A percentile compares a stretch with the other conserved stretches of the same genome.
These are phyloP conservation scores for Ciborinia camelliae DNA, from an alignment of 2,329 filamentous ascomycete genomes.

Conservation along the genomic window DNA sequence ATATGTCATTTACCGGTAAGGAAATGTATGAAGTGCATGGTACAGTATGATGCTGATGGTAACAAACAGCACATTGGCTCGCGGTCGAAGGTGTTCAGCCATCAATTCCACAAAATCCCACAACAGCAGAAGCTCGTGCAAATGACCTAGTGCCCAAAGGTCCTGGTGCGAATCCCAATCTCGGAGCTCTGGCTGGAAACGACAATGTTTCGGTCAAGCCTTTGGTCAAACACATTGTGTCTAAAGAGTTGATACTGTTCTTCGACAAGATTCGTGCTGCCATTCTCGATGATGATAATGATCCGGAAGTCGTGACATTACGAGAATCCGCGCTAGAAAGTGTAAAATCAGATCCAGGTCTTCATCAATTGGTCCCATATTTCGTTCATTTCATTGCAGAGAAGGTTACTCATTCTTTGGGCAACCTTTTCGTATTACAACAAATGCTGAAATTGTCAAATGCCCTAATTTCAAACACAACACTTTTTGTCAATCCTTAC, in stretches of 20 bases:
- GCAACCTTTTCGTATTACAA: conserved; percentile 81
- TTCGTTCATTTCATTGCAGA: conserved; percentile 95
- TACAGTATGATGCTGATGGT: not conserved
- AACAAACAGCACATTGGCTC: conserved; percentile 80
- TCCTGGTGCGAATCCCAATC: conserved; percentile 77
- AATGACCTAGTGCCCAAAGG: conserved; percentile 89
- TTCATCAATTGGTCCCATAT: conserved; percentile 94
- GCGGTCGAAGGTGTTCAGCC: conserved; percentile 97
- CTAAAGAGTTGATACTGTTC: conserved; percentile 92
- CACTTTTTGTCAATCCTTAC: conserved; percentile 67
- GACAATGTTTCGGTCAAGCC: conserved; percentile 84
- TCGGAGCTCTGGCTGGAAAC: conserved; percentile 78
- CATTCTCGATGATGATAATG: conserved; percentile 81
- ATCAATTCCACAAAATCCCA: conserved; percentile 93
- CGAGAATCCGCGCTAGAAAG: conserved; percentile 82
- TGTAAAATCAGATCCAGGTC: conserved; percentile 80
- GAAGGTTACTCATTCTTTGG: conserved; percentile 90
- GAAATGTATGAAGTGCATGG: not conserved
- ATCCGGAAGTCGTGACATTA: conserved; percentile 68
- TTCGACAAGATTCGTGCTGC: conserved; percentile 93
- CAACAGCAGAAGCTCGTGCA: conserved; percentile 74
- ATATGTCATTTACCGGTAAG: conserved; percentile 85
- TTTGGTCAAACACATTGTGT: conserved; percentile 91
- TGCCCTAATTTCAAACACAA: conserved; percentile 78
- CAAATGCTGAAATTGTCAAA: conserved; percentile 91